Percentiles rank a stretch among this genome's conserved stretches.
phyloP scores from a whole-genome alignment of 1,284 basidiomycete genomes.

The Heterobasidion occidentale region DNA sequence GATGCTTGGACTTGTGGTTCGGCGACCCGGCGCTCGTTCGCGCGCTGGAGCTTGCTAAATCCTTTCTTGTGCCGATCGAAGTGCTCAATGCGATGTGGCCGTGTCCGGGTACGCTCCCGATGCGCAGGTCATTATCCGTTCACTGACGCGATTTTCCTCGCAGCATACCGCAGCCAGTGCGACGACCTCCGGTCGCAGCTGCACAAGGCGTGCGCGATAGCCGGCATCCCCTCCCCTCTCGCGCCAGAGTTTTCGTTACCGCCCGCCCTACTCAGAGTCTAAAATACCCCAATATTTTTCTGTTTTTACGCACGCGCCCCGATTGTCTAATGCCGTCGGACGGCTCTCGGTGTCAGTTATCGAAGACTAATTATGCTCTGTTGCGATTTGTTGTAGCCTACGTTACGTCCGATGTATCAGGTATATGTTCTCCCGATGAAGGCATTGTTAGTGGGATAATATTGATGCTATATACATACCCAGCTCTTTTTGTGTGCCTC shows the following conservation, averaged over 20 bases:
- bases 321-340: not conserved
- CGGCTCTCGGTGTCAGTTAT: no score
- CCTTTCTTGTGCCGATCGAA: conserved; percentile 54
- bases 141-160: not conserved
- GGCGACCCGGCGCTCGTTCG: conserved; percentile 47
- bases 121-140: not conserved
- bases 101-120: conserved; percentile 42
- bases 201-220: not conserved
- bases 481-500: no score
- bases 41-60: conserved; percentile 61
- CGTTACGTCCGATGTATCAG: no score
- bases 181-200: not conserved
- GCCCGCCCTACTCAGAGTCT: not conserved
- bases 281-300: not conserved
- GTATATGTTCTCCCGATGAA: no score
- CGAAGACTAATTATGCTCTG: no score
- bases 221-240: not conserved
- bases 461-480: no score
- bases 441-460: no score
- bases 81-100: conserved; percentile 66
- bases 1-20: conserved; percentile 60
- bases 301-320: not conserved
- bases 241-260: not conserved
- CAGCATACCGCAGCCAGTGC: conserved; percentile 1
- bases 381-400: no score